These are phyloP conservation scores for Picea mariana DNA, from an alignment of 83 land plant species.

Conservation along the genomic window DNA sequence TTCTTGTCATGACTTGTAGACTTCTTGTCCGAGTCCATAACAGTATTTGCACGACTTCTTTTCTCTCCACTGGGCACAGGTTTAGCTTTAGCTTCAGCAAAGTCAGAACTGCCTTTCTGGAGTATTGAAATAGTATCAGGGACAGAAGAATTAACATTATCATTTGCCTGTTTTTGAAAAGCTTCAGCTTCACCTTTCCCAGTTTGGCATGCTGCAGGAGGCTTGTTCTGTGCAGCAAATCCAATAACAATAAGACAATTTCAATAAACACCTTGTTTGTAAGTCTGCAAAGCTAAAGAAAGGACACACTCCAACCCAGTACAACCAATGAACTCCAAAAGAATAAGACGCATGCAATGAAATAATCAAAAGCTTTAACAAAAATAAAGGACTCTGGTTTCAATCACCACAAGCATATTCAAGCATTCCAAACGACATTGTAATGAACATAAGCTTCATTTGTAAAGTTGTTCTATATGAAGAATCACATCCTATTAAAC, in stretches of 20 bases:
- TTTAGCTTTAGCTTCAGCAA: background rate
- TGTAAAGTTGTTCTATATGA: background rate
- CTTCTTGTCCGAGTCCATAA: background rate
- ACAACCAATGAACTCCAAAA: background rate
- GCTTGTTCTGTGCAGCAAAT: background rate
- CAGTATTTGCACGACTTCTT: background rate
- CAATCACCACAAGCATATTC: background rate
- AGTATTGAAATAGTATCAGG: background rate
- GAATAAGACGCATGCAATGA: no score
- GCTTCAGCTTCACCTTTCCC: slow-evolving; percentile 4
- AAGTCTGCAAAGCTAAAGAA: background rate
- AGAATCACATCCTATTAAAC: background rate
- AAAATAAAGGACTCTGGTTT: no score
- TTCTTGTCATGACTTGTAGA: background rate
- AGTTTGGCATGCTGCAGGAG: background rate
- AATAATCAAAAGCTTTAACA: no score
- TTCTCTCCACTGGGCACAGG: background rate
- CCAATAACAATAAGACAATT: background rate
- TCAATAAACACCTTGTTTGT: background rate
- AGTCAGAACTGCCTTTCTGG: background rate
- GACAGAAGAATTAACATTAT: background rate
- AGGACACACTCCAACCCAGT: background rate
- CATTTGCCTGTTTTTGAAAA: slow-evolving; percentile 5
- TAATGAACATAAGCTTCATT: background rate
- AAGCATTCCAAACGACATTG: background rate